Base-by-base conservation (phyloP, 2,329 filamentous ascomycete genomes). In the Amauroascus niger region DNA sequence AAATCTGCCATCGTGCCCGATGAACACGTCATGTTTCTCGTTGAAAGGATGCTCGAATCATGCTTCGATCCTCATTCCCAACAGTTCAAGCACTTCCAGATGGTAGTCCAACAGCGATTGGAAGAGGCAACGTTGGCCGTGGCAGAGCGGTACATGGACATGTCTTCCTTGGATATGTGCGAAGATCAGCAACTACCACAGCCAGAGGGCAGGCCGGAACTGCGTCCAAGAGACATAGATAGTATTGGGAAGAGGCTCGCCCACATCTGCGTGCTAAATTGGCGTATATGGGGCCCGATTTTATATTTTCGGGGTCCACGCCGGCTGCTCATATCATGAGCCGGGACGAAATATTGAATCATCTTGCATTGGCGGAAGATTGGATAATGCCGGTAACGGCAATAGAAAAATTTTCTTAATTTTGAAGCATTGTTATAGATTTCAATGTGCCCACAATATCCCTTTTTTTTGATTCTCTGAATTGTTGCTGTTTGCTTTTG, bases 241-340 rank as follows among this genome's bases (percentile, higher is more conserved):
- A 64, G 66, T 55, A 80, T 95, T 67, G 82, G 87, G 0, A 84
- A 83, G 43, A 82, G 87, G 44, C 76, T 95, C 49, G 84, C 88
- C 5, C 91, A 96, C 64, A 81, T 96, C 43, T 82, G 87, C 13
- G 77, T 93, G 5, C 72, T 97, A 22, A 89, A 96, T 69, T 96
- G 90, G 89, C 80, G 87, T 47, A 85, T 95, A 2, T 97, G 90
- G 88, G 79, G 80, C 1, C 80, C 81, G 1, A 74, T 95, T 51
- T 81, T 86, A 11, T 95, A 95, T 65, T 26, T 28, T 41, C 46
- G 28, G n/a, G 30, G 46, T 30, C 32, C 32, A 22, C 6, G 7
- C 9, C 41, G 26, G 30, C 1, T 32, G 5, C 39, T 11, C 16
- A 4, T 22, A 22, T 41, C 30, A 28, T 39, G 47, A 49, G 3